A percentile compares a stretch with the other conserved stretches of the same genome.
phyloP scores from a whole-genome alignment of 2,329 filamentous ascomycete genomes.

The Paracamarosporium sp. region DNA sequence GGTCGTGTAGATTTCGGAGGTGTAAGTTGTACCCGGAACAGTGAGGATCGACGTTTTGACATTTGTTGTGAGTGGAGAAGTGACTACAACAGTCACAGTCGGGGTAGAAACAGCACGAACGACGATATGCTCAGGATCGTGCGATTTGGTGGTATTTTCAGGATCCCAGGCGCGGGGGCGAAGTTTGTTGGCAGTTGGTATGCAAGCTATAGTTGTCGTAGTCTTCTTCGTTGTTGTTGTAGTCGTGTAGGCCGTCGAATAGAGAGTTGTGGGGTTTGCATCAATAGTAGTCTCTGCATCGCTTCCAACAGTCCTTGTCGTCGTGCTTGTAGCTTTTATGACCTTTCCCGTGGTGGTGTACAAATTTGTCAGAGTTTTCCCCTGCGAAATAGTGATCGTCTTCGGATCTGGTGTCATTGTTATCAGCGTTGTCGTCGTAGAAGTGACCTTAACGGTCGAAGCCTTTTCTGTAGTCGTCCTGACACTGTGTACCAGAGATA shows the following conservation, averaged over 20 bases:
- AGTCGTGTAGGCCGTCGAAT: slow-evolving; percentile 25
- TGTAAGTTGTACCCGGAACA: slow-evolving; percentile 27
- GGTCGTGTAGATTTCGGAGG: slow-evolving; percentile 13
- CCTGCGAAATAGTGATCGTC: not conserved
- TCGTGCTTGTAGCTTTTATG: slow-evolving; percentile 36
- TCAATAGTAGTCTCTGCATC: slow-evolving; percentile 22
- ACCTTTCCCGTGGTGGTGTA: slow-evolving; percentile 32
- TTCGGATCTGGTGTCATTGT: not conserved
- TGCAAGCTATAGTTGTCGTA: slow-evolving; percentile 31
- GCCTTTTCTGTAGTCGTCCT: slow-evolving; percentile 24
- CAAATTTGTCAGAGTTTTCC: slow-evolving; percentile 24
- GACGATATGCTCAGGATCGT: slow-evolving; percentile 33
- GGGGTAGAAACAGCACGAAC: slow-evolving; percentile 23
- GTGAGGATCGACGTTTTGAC: slow-evolving; percentile 28
- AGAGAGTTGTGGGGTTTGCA: slow-evolving; percentile 25
- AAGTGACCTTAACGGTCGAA: slow-evolving; percentile 20
- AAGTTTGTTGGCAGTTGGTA: slow-evolving; percentile 36
- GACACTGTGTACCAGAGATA: not conserved
- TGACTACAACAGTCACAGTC: slow-evolving; percentile 24
- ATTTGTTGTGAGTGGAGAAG: slow-evolving; percentile 24
- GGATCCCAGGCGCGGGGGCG: slow-evolving; percentile 16
- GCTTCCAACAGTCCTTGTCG: slow-evolving; percentile 16
- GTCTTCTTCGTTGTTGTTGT: slow-evolving; percentile 34
- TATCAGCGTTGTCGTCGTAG: not conserved
- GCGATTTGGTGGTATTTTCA: too few species aligned